phyloP scores from a whole-genome alignment of 2,329 filamentous ascomycete species.

The Cercospora nicotianae region DNA sequence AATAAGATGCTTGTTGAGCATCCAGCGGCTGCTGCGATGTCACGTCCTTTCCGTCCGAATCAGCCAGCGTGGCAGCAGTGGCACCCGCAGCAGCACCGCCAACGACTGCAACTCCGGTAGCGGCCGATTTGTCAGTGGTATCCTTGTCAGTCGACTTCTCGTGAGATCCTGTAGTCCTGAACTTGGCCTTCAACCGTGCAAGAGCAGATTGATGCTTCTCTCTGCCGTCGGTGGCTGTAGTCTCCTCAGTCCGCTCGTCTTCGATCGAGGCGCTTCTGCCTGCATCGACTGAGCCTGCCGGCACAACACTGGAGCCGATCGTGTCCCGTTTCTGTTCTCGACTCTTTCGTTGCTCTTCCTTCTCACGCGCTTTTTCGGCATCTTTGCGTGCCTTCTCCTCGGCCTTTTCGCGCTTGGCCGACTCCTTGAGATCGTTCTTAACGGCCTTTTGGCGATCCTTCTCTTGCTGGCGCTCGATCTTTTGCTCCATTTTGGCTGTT shows the following conservation, averaged over 20 bases:
- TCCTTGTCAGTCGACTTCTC: slow-evolving; percentile 18
- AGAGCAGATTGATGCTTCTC: slow-evolving; percentile 28
- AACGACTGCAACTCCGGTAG: not conserved
- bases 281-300: slow-evolving; percentile 7
- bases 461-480: slow-evolving; percentile 49
- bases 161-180: slow-evolving; percentile 23
- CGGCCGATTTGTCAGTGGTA: slow-evolving; percentile 1
- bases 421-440: slow-evolving; percentile 59
- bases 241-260: slow-evolving; percentile 16
- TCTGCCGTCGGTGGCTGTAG: slow-evolving; percentile 13
- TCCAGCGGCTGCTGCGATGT: slow-evolving; percentile 11
- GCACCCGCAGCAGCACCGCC: slow-evolving; percentile 21
- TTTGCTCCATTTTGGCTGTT: slow-evolving; percentile 59
- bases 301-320: slow-evolving; percentile 9
- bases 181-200: slow-evolving; percentile 27
- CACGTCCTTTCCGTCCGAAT: slow-evolving; percentile 11
- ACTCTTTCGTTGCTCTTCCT: slow-evolving; percentile 56
- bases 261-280: slow-evolving; percentile 15
- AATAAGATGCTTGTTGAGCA: slow-evolving; percentile 15
- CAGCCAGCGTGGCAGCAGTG: slow-evolving; percentile 19
- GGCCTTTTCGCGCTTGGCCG: slow-evolving; percentile 50
- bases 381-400: slow-evolving; percentile 53
- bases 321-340: slow-evolving; percentile 33
- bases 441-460: slow-evolving; percentile 50
- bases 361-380: slow-evolving; percentile 53